Percentiles rank a stretch among this genome's conserved stretches.
These are phyloP conservation scores for Sclerotinia borealis DNA, from an alignment of 2,329 filamentous ascomycete genomes.

Conservation along the genomic window DNA sequence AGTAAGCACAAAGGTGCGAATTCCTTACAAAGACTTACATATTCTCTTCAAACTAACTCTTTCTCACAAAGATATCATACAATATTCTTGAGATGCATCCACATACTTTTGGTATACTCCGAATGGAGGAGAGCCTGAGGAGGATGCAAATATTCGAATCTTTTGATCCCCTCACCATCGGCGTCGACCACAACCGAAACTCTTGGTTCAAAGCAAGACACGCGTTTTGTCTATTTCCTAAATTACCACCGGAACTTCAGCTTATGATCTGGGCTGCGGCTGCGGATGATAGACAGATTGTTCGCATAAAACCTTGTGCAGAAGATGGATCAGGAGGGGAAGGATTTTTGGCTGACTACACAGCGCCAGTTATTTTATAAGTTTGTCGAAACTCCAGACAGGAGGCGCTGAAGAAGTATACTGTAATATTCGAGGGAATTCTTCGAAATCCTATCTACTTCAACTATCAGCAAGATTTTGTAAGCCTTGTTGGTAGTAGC, in stretches of 20 bases:
- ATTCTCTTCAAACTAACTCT: not conserved
- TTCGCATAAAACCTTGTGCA: not conserved
- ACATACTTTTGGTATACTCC: not conserved
- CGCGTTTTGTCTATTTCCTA: not conserved
- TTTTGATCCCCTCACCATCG: not conserved
- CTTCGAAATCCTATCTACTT: conserved; percentile 4
- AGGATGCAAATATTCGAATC: not conserved
- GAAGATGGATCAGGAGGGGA: not conserved
- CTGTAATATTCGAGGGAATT: not conserved
- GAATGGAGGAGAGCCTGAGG: not conserved
- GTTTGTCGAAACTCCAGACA: conserved; percentile 1
- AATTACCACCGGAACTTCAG: not conserved
- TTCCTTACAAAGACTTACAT: not conserved
- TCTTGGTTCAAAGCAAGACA: not conserved
- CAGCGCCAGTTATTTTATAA: not conserved
- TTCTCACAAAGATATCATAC: not conserved
- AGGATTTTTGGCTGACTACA: not conserved
- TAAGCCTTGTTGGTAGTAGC: not conserved
- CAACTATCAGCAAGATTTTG: not conserved
- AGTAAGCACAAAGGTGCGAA: not conserved
- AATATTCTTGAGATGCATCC: not conserved
- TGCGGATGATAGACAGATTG: not conserved
- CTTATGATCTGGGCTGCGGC: conserved; percentile 1
- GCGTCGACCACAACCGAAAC: not conserved
- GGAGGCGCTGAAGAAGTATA: conserved; percentile 3